Evolutionary conservation across 2,329 filamentous ascomycete species (phyloP).

Genomic region (Hortaea werneckii): DNA sequence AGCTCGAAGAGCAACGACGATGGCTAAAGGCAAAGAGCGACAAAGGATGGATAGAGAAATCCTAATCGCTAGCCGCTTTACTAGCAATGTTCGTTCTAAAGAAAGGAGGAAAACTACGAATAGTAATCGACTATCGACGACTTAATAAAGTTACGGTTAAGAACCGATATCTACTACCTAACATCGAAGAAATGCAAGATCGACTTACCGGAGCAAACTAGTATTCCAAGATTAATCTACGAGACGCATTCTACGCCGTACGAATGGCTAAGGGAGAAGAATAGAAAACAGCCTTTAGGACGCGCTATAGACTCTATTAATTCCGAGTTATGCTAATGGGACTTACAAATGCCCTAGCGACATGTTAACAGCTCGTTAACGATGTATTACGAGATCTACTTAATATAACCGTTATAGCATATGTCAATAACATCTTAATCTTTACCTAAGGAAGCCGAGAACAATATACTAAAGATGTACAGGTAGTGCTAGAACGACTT

Average conservation of each 20-base stretch:
- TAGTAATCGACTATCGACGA: conserved; percentile 16
- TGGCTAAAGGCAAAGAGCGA: conserved; percentile 3
- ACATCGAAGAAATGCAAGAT: conserved; percentile 16
- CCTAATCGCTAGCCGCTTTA: conserved; percentile 2
- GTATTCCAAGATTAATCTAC: conserved; percentile 18
- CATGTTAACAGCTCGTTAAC: conserved; percentile 21
- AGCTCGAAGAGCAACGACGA: conserved; percentile 3
- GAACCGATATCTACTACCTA: conserved; percentile 17
- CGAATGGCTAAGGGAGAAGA: conserved; percentile 16
- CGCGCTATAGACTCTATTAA: conserved; percentile 14
- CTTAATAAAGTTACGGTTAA: conserved; percentile 22
- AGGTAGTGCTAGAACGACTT: conserved; percentile 17
- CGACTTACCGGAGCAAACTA: conserved; percentile 7
- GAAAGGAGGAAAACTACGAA: conserved; percentile 10
- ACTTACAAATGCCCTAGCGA: conserved; percentile 13
- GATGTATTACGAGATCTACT: conserved; percentile 14
- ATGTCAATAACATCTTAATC: conserved; percentile 21
- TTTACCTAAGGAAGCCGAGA: conserved; percentile 15
- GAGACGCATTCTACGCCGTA: conserved; percentile 17
- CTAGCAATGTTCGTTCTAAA: conserved; percentile 18
- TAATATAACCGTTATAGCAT: conserved; percentile 13
- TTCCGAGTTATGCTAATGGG: conserved; percentile 19
- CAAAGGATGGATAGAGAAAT: conserved; percentile 5
- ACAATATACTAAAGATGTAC: conserved; percentile 17
- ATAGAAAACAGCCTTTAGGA: conserved; percentile 15